Conservation (phyloP, 2,329 filamentous ascomycete genomes). For the Fusarium incarnatum region DNA sequence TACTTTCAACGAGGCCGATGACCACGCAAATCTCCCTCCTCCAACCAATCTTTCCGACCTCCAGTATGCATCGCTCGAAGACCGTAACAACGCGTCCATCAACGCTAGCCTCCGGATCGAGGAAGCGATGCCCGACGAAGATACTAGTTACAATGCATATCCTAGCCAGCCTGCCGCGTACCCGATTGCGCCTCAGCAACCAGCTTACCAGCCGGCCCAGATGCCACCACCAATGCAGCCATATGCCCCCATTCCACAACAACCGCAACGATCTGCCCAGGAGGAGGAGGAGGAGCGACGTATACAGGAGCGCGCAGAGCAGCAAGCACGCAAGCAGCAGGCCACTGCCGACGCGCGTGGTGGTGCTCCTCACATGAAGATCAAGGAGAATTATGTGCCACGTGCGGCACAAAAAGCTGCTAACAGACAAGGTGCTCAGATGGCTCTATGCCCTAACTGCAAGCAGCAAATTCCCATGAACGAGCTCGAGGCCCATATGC, state of each 20-base stretch:
- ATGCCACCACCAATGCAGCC: slow-evolving; percentile 56
- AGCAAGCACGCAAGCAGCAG: slow-evolving; percentile 74
- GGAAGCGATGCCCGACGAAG: slow-evolving; percentile 89
- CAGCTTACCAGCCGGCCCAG: slow-evolving; percentile 50
- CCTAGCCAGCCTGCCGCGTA: slow-evolving; percentile 51
- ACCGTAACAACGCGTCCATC: slow-evolving; percentile 91
- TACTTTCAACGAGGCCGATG: slow-evolving; percentile 88
- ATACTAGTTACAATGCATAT: slow-evolving; percentile 67
- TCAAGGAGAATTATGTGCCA: slow-evolving; percentile 92
- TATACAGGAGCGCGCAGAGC: slow-evolving; percentile 72
- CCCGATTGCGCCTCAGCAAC: slow-evolving; percentile 56
- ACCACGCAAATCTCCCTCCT: slow-evolving; percentile 85
- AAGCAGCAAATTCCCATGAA: slow-evolving; percentile 87
- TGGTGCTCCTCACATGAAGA: slow-evolving; percentile 80
- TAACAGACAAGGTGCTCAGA: slow-evolving; percentile 72
- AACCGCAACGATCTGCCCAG: slow-evolving; percentile 55
- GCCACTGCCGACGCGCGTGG: slow-evolving; percentile 82
- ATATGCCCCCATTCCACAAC: slow-evolving; percentile 42
- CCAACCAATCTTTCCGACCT: slow-evolving; percentile 91
- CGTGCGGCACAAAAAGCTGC: slow-evolving; percentile 79
- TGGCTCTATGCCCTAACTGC: slow-evolving; percentile 91
- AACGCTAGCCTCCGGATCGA: slow-evolving; percentile 87
- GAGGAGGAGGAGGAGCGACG: slow-evolving; percentile 72
- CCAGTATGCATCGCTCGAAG: slow-evolving; percentile 93
- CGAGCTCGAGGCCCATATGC: slow-evolving; percentile 92